phyloP scores from a whole-genome alignment of 441 rosid species.

The Croton setiger region DNA sequence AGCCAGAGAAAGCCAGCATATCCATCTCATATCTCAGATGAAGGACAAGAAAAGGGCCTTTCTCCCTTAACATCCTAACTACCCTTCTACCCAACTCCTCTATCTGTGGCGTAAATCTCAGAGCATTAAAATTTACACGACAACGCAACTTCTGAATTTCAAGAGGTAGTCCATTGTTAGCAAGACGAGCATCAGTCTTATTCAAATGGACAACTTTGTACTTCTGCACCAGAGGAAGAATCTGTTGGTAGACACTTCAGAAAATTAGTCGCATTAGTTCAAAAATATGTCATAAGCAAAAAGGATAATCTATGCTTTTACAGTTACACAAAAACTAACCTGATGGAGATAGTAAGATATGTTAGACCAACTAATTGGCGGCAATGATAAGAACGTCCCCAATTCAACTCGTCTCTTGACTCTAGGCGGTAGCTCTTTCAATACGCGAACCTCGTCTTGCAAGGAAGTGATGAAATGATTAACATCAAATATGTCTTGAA shows the following conservation, averaged over 20 bases:
- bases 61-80: conserved; percentile 55
- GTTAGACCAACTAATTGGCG: conserved; percentile 94
- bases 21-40: conserved; percentile 93
- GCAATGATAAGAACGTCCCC: conserved; percentile 61
- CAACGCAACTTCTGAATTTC: conserved; percentile 76
- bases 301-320: conserved; percentile 2
- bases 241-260: conserved; percentile 37
- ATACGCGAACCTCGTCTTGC: conserved; percentile 85
- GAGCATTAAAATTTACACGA: conserved; percentile 69
- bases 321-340: conserved; percentile 35
- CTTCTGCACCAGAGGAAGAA: conserved; percentile 74
- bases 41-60: conserved; percentile 75
- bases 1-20: conserved; percentile 89
- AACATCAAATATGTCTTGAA: conserved; percentile 88
- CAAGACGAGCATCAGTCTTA: conserved; percentile 78
- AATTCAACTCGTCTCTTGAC: conserved; percentile 62
- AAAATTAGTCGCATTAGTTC: conserved; percentile 19
- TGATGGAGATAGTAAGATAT: conserved; percentile 71
- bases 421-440: conserved; percentile 79
- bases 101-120: conserved; percentile 75
- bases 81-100: conserved; percentile 78
- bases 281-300: neutral
- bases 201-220: conserved; percentile 72
- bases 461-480: conserved; percentile 77
- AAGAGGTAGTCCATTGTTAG: conserved; percentile 60